Conservation (phyloP, 306 rosid species). For the Vigna nakashimae region DNA sequence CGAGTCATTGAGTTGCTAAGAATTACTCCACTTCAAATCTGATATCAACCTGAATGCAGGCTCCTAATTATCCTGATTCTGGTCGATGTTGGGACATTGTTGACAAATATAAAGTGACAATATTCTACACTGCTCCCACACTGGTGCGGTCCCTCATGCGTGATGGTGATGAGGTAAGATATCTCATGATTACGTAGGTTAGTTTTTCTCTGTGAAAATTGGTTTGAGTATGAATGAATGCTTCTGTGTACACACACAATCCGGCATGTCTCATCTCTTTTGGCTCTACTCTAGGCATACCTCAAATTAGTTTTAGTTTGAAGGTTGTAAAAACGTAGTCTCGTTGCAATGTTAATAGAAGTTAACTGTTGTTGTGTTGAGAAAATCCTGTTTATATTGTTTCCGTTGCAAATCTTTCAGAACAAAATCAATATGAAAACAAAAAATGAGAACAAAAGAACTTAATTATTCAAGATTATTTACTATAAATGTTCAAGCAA, state of each 20-base stretch:
- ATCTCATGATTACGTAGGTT: slow-evolving; percentile 1
- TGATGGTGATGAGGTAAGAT: slow-evolving; percentile 75
- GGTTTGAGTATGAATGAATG: slow-evolving; percentile 26
- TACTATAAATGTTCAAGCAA: neutral
- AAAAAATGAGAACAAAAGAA: neutral
- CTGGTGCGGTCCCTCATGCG: slow-evolving; percentile 99
- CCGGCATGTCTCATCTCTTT: neutral
- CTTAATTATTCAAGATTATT: neutral
- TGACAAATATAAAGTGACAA: slow-evolving; percentile 88
- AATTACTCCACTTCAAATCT: slow-evolving; percentile 31
- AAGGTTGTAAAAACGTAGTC: neutral
- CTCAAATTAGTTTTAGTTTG: neutral
- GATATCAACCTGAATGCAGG: slow-evolving; percentile 61
- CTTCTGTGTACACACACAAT: neutral
- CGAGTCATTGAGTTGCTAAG: slow-evolving; percentile 29
- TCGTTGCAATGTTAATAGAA: neutral
- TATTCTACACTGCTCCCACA: slow-evolving; percentile 99
- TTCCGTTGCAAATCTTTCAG: neutral
- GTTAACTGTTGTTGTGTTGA: neutral
- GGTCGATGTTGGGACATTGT: slow-evolving; percentile 99
- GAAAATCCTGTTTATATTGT: neutral
- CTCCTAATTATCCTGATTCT: slow-evolving; percentile 92
- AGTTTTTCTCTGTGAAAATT: slow-evolving; percentile 20
- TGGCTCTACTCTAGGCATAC: neutral
- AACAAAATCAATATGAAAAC: slow-evolving; percentile 2